phyloP scores from a whole-genome alignment of 2,329 filamentous ascomycete species.

The Ophiostoma triangulosporum region DNA sequence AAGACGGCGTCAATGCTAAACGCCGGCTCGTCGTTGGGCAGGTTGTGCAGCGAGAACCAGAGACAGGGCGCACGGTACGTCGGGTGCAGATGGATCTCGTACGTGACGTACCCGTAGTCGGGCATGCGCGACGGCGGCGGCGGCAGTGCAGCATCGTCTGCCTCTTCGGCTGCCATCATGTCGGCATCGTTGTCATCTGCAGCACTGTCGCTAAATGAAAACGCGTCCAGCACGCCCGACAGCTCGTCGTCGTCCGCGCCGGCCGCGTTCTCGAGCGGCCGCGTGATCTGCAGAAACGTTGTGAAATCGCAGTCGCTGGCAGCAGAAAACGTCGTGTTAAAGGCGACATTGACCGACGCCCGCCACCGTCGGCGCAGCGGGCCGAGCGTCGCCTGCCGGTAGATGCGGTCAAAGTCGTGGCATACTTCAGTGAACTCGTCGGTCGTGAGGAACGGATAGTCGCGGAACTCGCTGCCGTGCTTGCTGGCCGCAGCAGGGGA shows the following conservation, averaged over 20 bases:
- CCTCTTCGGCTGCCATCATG: slow-evolving; percentile 5
- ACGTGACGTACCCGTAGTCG: slow-evolving; percentile 41
- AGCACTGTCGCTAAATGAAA: slow-evolving; percentile 27
- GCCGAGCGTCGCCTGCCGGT: slow-evolving; percentile 44
- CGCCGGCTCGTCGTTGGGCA: slow-evolving; percentile 40
- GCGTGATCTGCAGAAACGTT: slow-evolving; percentile 44
- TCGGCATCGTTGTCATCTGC: background rate
- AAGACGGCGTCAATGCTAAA: slow-evolving; percentile 58
- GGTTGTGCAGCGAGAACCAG: slow-evolving; percentile 55
- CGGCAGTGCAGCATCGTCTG: slow-evolving; percentile 27
- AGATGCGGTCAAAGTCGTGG: slow-evolving; percentile 45
- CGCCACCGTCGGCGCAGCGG: slow-evolving; percentile 40
- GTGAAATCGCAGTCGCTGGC: slow-evolving; percentile 27
- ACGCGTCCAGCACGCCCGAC: slow-evolving; percentile 29
- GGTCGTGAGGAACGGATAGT: slow-evolving; percentile 41
- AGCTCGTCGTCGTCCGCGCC: slow-evolving; percentile 28
- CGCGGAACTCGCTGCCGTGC: background rate
- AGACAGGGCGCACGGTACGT: slow-evolving; percentile 64
- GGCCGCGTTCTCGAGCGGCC: slow-evolving; percentile 31
- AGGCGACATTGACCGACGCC: slow-evolving; percentile 36
- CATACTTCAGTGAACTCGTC: slow-evolving; percentile 55
- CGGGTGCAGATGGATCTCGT: slow-evolving; percentile 62
- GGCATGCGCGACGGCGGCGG: slow-evolving; percentile 16
- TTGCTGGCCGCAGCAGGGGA: background rate
- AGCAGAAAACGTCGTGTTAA: slow-evolving; percentile 31